A percentile compares a stretch with the other conserved stretches of the same genome.
Evolutionary conservation across 495 filamentous ascomycete species (phyloP).

Genomic region (Penicillium cosmopolitanum): DNA sequence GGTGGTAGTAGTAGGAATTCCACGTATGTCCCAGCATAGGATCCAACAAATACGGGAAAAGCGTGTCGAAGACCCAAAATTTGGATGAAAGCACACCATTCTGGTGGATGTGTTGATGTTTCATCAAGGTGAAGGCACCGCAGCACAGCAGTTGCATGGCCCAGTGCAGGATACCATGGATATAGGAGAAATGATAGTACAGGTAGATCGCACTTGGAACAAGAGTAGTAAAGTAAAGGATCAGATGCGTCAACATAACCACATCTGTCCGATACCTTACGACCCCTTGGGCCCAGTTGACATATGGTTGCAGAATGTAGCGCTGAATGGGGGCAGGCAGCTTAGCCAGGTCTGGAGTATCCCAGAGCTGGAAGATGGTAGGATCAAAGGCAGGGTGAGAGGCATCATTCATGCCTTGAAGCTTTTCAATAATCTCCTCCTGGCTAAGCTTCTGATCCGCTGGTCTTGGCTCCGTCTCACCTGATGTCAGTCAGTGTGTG

Average conservation of each 20-base stretch:
- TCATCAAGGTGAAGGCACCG: constrained; percentile 77
- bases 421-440: constrained; percentile 37
- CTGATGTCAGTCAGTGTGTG: constrained; percentile 11
- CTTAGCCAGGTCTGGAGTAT: constrained; percentile 42
- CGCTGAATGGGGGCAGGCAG: constrained; percentile 43
- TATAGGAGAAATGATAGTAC: constrained; percentile 65
- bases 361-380: constrained; percentile 57
- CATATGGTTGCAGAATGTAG: constrained; percentile 59
- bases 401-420: constrained; percentile 59
- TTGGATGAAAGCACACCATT: constrained; percentile 63
- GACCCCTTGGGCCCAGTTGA: constrained; percentile 53
- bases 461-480: constrained; percentile 22
- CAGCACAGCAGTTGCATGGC: constrained; percentile 64
- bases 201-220: constrained; percentile 68
- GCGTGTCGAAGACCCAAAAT: constrained; percentile 56
- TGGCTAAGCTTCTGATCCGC: constrained; percentile 22
- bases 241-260: constrained; percentile 75
- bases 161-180: constrained; percentile 66
- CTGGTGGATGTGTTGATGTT: constrained; percentile 82
- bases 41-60: constrained; percentile 74
- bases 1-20: constrained; percentile 84
- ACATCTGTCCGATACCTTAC: constrained; percentile 68
- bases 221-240: constrained; percentile 70
- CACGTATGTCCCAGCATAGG: constrained; percentile 82
- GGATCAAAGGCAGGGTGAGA: constrained; percentile 50